Percentiles rank a stretch among this genome's conserved stretches.
Evolutionary conservation across 441 rosid genomes (phyloP).

Genomic region (Populus hybrid): DNA sequence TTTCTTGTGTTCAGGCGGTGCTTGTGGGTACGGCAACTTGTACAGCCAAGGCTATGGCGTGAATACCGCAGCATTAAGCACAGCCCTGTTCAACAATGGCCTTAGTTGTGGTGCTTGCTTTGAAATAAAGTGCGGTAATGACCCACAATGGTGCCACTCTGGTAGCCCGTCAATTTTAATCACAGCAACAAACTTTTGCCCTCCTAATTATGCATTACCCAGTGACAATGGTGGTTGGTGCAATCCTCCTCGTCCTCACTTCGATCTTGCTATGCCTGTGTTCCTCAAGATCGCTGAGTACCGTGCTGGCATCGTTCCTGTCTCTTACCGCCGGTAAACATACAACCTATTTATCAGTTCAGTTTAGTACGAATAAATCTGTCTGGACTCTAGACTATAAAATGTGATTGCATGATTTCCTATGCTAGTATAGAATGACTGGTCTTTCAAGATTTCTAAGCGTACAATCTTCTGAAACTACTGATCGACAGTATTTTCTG

Average conservation of each 20-base stretch:
- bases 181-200: conserved; percentile 87
- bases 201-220: conserved; percentile 69
- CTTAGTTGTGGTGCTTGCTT: conserved; percentile 79
- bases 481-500: background rate
- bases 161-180: conserved; percentile 76
- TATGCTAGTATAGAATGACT: background rate
- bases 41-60: conserved; percentile 92
- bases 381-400: background rate
- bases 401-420: background rate
- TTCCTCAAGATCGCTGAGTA: conserved; percentile 81
- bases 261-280: conserved; percentile 92
- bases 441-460: background rate
- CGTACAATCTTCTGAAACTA: background rate
- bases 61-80: conserved; percentile 86
- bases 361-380: too few relatives aligned
- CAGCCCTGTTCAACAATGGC: conserved; percentile 83
- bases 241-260: conserved; percentile 86
- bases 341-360: background rate
- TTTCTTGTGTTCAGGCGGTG: conserved; percentile 48
- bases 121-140: conserved; percentile 65
- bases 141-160: conserved; percentile 81
- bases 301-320: conserved; percentile 84
- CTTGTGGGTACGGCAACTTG: conserved; percentile 77
- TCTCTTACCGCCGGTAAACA: conserved; percentile 72
- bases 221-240: conserved; percentile 91